Base-by-base conservation (phyloP, 768 basidiomycete species). In the Sporobolomyces roseus region DNA sequence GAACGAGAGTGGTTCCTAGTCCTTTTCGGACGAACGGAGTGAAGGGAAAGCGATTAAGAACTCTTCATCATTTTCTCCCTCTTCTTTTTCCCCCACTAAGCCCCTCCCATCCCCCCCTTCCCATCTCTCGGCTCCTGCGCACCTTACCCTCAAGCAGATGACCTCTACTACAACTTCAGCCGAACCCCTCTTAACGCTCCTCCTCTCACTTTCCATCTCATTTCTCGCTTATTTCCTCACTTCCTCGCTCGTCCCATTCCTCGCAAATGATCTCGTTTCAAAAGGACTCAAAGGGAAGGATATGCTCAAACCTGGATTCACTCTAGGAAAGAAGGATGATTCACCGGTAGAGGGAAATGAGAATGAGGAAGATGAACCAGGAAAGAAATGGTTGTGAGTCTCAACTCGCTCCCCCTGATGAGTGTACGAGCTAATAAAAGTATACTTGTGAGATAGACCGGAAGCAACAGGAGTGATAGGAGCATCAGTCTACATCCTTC, bases 401-500 rank as follows among this genome's bases (percentile, higher is more conserved):
- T 4, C 1, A 4, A 25, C n/a, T 61, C n/a, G 16, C 27, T 19
- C 38, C 54, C 60, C 43, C 46, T 51, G 33, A 10, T 41, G 45
- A 30, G 38, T 41, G 38, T 41, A 17, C 9, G 38, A 41, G 38
- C 38, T 41, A 17, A 41, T 41, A 41, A 41, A 9, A 17, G 38
- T 9, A 41, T 9, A 41, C n/a, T n/a, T n/a, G 17, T 9, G 38
- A 23, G 23, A 6, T 46, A 98, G 93, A 78, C 93, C 96, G 49
- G 96, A 99, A 81, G 91, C 91, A 72, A 85, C 88, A 75, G 94
- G 94, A 17, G 86, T 97, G 66, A 87, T 96, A 55, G 90, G 88
- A 75, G 93, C 94, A 1, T 84, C 87, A 3, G 83, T 93, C 63
- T 98, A 98, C 77, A 88, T 96, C 65, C 83, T 90, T 48, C 80